Base-by-base conservation (phyloP, 371 early-diverging fungal genomes). In the Batkoa obscura region DNA sequence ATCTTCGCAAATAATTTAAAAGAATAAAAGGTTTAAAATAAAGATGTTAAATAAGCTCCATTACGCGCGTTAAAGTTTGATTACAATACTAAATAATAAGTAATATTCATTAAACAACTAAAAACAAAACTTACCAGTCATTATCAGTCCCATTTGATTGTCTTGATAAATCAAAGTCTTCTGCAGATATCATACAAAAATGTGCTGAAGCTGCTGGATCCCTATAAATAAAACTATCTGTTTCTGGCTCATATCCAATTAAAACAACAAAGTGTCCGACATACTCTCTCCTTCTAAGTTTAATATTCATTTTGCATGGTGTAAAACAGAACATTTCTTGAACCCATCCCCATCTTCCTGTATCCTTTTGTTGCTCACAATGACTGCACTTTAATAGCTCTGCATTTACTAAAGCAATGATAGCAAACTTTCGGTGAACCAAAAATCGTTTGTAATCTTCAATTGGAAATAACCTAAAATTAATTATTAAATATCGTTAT, bases 21-120 rank as follows among this genome's bases (percentile, higher is more conserved):
- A n/a, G n/a, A n/a, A n/a, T n/a, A n/a, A n/a, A n/a, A n/a, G n/a
- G n/a, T n/a, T n/a, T n/a, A n/a, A n/a, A n/a, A n/a, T n/a, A n/a
- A n/a, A n/a, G n/a, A n/a, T n/a, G n/a, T n/a, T n/a, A n/a, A n/a
- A n/a, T n/a, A n/a, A n/a, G n/a, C n/a, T n/a, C n/a, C n/a, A n/a
- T n/a, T n/a, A n/a, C n/a, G n/a, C n/a, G n/a, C n/a, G n/a, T 48
- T 48, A 48, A 48, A 48, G 48, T 15, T 48, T 48, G 32, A 48
- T 48, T 23, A 48, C 48, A 15, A 48, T 32, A 15, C 48, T 48
- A 48, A 5, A 23, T 6, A 48, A 48, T n/a, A n/a, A n/a, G n/a
- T n/a, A n/a, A n/a, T n/a, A n/a, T n/a, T n/a, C n/a, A 15, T 48
- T 23, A 48, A 15, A 8, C 5, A 48, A 32, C 48, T 32, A 32